Conservation (phyloP, 2,329 filamentous ascomycete species). For the Aspergillus proliferans region DNA sequence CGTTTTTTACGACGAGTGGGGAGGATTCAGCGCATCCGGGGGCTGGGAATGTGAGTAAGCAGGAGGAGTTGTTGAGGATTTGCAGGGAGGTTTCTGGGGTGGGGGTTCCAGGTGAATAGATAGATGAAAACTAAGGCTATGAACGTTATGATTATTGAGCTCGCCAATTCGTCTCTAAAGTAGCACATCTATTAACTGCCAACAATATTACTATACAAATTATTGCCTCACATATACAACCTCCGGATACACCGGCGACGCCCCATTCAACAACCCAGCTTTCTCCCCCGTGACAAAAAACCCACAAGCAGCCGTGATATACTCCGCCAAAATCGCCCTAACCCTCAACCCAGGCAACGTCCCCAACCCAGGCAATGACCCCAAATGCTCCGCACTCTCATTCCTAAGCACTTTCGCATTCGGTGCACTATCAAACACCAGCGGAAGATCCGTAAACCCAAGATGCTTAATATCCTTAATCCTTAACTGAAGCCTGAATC, state of each 20-base stretch:
- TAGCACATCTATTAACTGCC: too few species aligned
- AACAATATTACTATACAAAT: too few species aligned
- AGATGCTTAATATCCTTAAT: constrained; percentile 9
- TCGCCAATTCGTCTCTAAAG: too few species aligned
- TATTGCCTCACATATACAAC: neutral
- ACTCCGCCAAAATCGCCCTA: constrained; percentile 9
- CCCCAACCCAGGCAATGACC: constrained; percentile 5
- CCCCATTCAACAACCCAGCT: constrained; percentile 8
- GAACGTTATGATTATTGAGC: too few species aligned
- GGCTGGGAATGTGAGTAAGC: constrained; percentile 20
- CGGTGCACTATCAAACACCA: constrained; percentile 7
- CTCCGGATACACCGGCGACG: constrained; percentile 11
- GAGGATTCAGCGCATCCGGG: constrained; percentile 17
- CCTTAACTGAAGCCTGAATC: neutral
- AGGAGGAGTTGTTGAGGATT: constrained; percentile 22
- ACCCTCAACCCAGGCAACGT: constrained; percentile 8
- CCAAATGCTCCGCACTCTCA: constrained; percentile 2
- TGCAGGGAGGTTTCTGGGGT: constrained; percentile 21
- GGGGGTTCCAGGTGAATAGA: constrained; percentile 2
- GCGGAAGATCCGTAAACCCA: constrained; percentile 13
- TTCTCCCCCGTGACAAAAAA: constrained; percentile 8
- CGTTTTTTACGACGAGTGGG: constrained; percentile 17
- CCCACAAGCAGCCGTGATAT: constrained; percentile 13
- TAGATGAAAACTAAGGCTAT: neutral
- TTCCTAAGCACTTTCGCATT: neutral